These are phyloP conservation scores for Lipomyces oligophaga DNA, from an alignment of 805 yeast species.

Conservation along the genomic window DNA sequence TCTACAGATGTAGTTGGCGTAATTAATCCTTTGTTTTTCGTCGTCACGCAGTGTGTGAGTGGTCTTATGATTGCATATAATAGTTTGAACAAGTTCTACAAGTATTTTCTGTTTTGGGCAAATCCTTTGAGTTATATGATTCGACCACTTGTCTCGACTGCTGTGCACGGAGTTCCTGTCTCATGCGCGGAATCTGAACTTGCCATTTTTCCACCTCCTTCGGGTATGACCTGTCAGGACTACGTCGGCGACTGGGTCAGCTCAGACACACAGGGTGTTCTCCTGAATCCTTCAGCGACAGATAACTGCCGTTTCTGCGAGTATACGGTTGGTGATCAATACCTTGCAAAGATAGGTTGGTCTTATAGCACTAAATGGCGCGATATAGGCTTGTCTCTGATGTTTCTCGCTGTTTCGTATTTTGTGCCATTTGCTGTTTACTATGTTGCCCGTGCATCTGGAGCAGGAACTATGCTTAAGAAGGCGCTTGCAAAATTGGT, in stretches of 20 bases:
- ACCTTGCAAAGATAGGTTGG: slow-evolving; percentile 43
- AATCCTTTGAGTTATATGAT: slow-evolving; percentile 69
- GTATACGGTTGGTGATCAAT: slow-evolving; percentile 54
- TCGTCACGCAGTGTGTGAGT: slow-evolving; percentile 65
- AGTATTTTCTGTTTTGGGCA: slow-evolving; percentile 63
- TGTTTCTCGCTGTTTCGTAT: slow-evolving; percentile 46
- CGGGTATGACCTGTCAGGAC: slow-evolving; percentile 40
- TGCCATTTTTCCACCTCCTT: slow-evolving; percentile 49
- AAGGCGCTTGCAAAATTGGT: slow-evolving; percentile 10
- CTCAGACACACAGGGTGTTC: slow-evolving; percentile 46
- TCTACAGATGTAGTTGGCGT: slow-evolving; percentile 49
- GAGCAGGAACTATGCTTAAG: slow-evolving; percentile 5
- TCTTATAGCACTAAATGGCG: slow-evolving; percentile 48
- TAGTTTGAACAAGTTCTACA: slow-evolving; percentile 67
- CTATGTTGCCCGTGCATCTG: slow-evolving; percentile 15
- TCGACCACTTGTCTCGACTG: slow-evolving; percentile 51
- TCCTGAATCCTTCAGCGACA: slow-evolving; percentile 45
- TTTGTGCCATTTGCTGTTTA: slow-evolving; percentile 15
- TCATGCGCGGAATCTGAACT: slow-evolving; percentile 49
- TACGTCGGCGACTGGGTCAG: slow-evolving; percentile 54
- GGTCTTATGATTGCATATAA: slow-evolving; percentile 65
- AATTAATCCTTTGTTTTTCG: slow-evolving; percentile 52
- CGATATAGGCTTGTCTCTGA: slow-evolving; percentile 54
- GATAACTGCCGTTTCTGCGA: slow-evolving; percentile 59
- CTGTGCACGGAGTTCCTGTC: slow-evolving; percentile 50